A percentile compares a stretch with the other conserved stretches of the same genome.
Conservation (phyloP, 345 rosid genomes). For the Syzygium oleosum region DNA sequence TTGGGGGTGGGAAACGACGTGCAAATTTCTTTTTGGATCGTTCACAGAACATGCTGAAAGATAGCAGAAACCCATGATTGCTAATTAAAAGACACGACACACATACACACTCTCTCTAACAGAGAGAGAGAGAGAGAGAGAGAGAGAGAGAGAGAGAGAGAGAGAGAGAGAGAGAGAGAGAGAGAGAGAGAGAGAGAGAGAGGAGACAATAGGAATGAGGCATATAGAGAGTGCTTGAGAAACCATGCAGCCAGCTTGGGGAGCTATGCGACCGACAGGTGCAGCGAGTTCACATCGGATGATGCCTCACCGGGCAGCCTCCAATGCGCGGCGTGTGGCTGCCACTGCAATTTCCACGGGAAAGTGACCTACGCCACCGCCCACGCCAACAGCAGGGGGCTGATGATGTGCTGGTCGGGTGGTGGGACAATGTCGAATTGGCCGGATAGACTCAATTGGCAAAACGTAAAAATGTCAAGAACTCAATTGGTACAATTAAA, state of each 20-base stretch:
- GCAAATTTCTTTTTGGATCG: not conserved
- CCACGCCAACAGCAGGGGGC: too few species aligned
- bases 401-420: too few species aligned
- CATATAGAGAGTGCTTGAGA: slow-evolving; percentile 70
- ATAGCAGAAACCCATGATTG: not conserved
- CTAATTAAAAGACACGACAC: not conserved
- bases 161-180: not conserved
- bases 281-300: slow-evolving; percentile 58
- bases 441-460: too few species aligned
- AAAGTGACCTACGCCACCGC: too few species aligned
- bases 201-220: too few species aligned
- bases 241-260: slow-evolving; percentile 90
- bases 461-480: too few species aligned
- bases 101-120: not conserved
- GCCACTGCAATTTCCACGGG: too few species aligned
- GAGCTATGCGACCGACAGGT: slow-evolving; percentile 75
- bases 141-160: not conserved
- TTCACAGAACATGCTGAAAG: not conserved
- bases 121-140: not conserved
- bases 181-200: not conserved
- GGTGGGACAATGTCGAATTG: too few species aligned
- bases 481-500: too few species aligned
- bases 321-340: slow-evolving; percentile 27
- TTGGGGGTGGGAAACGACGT: not conserved
- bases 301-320: slow-evolving; percentile 22